Evolutionary conservation across 2,329 filamentous ascomycete genomes (phyloP).

Genomic region (Talaromyces verruculosus): DNA sequence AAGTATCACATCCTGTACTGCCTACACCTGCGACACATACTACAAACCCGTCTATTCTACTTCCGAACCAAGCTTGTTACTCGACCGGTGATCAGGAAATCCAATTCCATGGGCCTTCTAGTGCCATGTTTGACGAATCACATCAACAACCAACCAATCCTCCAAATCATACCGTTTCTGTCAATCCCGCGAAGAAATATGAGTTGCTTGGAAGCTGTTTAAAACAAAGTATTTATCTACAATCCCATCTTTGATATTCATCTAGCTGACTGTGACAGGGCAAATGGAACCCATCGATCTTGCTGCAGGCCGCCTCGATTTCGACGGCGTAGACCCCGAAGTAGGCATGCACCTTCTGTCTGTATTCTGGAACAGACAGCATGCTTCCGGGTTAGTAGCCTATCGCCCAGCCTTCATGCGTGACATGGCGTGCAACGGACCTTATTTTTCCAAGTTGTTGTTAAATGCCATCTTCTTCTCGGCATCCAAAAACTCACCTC

Average conservation of each 20-base stretch:
- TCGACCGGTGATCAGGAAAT: slow-evolving; percentile 19
- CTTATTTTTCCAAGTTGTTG: slow-evolving; percentile 15
- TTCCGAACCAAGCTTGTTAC: slow-evolving; percentile 17
- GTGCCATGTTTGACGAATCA: slow-evolving; percentile 21
- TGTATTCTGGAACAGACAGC: slow-evolving; percentile 57
- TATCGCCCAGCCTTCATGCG: slow-evolving; percentile 57
- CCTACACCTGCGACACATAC: not conserved
- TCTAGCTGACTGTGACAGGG: slow-evolving; percentile 27
- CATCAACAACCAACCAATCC: not conserved
- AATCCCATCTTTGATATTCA: not conserved
- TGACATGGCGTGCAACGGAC: slow-evolving; percentile 46
- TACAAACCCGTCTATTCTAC: not conserved
- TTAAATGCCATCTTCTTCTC: slow-evolving; percentile 18
- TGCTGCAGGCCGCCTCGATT: slow-evolving; percentile 51
- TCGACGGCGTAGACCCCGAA: slow-evolving; percentile 56
- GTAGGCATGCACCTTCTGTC: slow-evolving; percentile 54
- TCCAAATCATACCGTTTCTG: not conserved
- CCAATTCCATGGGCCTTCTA: slow-evolving; percentile 19
- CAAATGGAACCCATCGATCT: slow-evolving; percentile 54
- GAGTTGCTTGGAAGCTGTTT: slow-evolving; percentile 29
- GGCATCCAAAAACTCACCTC: slow-evolving; percentile 14
- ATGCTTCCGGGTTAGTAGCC: slow-evolving; percentile 49
- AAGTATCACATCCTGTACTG: not conserved
- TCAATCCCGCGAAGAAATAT: slow-evolving; percentile 5
- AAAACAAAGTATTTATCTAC: slow-evolving; percentile 25